phyloP scores from a whole-genome alignment of 2,329 filamentous ascomycete genomes.

The Ophiognomonia clavigignenti-juglandacearum region DNA sequence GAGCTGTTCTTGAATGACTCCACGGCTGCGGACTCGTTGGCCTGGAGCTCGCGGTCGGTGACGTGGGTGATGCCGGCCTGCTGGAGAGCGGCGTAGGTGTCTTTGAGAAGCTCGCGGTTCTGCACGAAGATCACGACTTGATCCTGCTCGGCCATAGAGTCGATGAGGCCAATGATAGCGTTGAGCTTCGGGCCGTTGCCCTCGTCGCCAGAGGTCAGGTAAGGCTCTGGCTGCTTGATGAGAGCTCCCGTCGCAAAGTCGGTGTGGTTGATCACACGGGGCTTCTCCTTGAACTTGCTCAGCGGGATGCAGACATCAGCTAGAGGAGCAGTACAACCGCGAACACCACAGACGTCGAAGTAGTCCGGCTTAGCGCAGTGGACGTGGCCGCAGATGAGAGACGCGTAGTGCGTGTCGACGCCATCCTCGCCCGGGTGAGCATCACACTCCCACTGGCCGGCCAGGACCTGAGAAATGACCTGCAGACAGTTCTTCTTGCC shows the following conservation, averaged over 20 bases:
- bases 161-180: conserved; percentile 20
- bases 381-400: conserved; percentile 12
- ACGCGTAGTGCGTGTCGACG: conserved; percentile 3
- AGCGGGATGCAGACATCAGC: conserved; percentile 11
- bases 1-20: conserved; percentile 25
- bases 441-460: conserved; percentile 1
- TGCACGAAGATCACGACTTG: conserved; percentile 34
- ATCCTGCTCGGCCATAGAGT: conserved; percentile 20
- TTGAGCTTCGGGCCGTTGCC: conserved; percentile 19
- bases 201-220: conserved; percentile 1
- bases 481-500: conserved; percentile 7
- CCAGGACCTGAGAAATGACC: conserved; percentile 3
- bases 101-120: conserved; percentile 23
- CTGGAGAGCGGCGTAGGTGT: conserved; percentile 21
- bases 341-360: neutral
- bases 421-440: neutral
- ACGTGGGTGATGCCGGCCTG: conserved; percentile 15
- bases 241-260: conserved; percentile 5
- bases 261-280: conserved; percentile 1
- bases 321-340: conserved; percentile 6
- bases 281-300: neutral
- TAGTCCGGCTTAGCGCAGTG: conserved; percentile 1
- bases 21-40: conserved; percentile 14
- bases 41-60: neutral
- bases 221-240: neutral